Percentiles rank a stretch among this genome's conserved stretches.
phyloP scores from a whole-genome alignment of 2,329 filamentous ascomycete species.

The Cercospora canescens region DNA sequence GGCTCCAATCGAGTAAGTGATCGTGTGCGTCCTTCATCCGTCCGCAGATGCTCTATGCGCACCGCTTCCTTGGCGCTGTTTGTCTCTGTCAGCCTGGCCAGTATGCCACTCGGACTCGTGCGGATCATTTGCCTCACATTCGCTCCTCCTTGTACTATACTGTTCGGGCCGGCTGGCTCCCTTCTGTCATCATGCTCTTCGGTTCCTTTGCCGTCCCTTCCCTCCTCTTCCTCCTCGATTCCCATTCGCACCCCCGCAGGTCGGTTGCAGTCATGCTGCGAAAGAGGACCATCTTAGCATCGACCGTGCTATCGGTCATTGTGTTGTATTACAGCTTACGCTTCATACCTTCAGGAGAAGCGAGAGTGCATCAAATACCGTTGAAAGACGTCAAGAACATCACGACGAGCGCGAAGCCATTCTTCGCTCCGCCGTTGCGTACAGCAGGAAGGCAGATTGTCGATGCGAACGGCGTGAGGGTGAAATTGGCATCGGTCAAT shows the following conservation, averaged over 20 bases:
- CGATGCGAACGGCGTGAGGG: slow-evolving; percentile 57
- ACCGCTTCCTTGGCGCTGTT: slow-evolving; percentile 11
- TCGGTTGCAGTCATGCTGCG: slow-evolving; percentile 20
- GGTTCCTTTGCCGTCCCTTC: slow-evolving; percentile 14
- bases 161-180: slow-evolving; percentile 10
- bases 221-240: slow-evolving; percentile 14
- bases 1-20: slow-evolving; percentile 14
- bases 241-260: slow-evolving; percentile 17
- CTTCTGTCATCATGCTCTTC: slow-evolving; percentile 10
- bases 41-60: slow-evolving; percentile 10
- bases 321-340: slow-evolving; percentile 30
- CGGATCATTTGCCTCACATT: slow-evolving; percentile 12
- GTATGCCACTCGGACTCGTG: slow-evolving; percentile 7
- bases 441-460: slow-evolving; percentile 63
- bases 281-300: slow-evolving; percentile 16
- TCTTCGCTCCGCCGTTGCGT: slow-evolving; percentile 58
- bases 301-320: slow-evolving; percentile 16
- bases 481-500: slow-evolving; percentile 66
- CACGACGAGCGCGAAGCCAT: slow-evolving; percentile 14
- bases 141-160: slow-evolving; percentile 2
- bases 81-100: slow-evolving; percentile 2
- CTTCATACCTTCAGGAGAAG: slow-evolving; percentile 25
- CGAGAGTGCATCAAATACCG: slow-evolving; percentile 15
- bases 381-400: slow-evolving; percentile 16
- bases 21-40: slow-evolving; percentile 12